Evolutionary conservation across 148 eudicot species (phyloP), one percentile per base, ranked within the genome.

Genomic region (Pouteria glomerata): DNA sequence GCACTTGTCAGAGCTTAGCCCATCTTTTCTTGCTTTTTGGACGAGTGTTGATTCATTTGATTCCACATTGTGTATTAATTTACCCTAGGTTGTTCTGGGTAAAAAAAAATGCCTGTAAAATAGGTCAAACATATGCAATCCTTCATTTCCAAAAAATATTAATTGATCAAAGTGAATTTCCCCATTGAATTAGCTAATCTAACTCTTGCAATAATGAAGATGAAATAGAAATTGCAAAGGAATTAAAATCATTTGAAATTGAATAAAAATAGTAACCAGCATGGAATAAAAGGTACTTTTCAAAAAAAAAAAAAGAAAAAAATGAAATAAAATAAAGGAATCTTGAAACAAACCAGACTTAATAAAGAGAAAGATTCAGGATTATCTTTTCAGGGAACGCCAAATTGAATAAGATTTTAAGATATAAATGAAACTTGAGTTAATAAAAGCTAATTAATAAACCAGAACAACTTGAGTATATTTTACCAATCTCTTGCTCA

Each of bases 401-500:
- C 6, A 64, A 26, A 27, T 23, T 27, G 30, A 63, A 59, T 60
- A 6, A 34, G 64, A 60, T 60, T 18, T 8, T 16, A 47, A 27
- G 12, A 26, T 10, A 8, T n/a, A 1, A 44, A 14, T 26, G 16
- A 26, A 12, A 23, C 30, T 37, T 63, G 48, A 63, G 31, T 23
- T 63, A 21, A 19, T 63, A 11, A 63, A 48, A 44, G 53, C 57
- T 30, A 48, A 48, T 47, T 19, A 66, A 63, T 2, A 21, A 13
- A 16, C 19, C 7, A 70, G 73, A 8, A 26, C 35, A 18, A 23
- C 31, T 1, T 53, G 47, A 6, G 48, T 19, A 62, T 50, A 71
- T 61, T 23, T 57, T 90, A 95, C 99, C 90, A 65, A n/a, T 69
- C 97, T 89, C 76, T 89, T 95, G 83, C 85, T 95, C 83, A 95